Evolutionary conservation across 345 rosid genomes (phyloP).

Genomic region (Brassica carinata): DNA sequence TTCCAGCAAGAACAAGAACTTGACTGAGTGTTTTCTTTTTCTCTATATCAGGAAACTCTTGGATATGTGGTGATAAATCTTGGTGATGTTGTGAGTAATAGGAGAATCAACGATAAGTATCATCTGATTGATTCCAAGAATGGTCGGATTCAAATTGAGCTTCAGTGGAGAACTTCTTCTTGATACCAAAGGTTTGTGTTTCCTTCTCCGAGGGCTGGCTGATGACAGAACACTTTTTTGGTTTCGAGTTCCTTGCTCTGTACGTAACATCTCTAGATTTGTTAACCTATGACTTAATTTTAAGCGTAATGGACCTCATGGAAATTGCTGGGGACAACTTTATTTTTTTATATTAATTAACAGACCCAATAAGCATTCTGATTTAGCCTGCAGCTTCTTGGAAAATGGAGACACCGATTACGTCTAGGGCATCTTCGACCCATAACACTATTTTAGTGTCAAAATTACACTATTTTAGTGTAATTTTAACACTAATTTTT

Average conservation of each 20-base stretch:
- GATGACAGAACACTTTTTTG: not conserved
- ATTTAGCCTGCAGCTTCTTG: not conserved
- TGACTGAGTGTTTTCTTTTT: slow-evolving; percentile 6
- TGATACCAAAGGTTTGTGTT: slow-evolving; percentile 25
- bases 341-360: not conserved
- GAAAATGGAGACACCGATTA: not conserved
- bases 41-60: slow-evolving; percentile 58
- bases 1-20: slow-evolving; percentile 5
- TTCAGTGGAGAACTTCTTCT: slow-evolving; percentile 85
- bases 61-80: slow-evolving; percentile 68
- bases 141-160: slow-evolving; percentile 75
- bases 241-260: not conserved
- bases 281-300: not conserved
- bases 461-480: too few relatives aligned
- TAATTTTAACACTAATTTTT: too few relatives aligned
- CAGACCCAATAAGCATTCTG: not conserved
- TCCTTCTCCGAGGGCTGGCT: not conserved
- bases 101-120: slow-evolving; percentile 78
- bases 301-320: not conserved
- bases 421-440: not conserved
- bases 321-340: not conserved
- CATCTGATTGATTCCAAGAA: slow-evolving; percentile 92
- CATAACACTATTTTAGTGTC: too few relatives aligned
- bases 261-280: not conserved
- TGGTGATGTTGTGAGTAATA: slow-evolving; percentile 72